These are phyloP conservation scores for Mycogone perniciosa DNA, from an alignment of 2,329 filamentous ascomycete species.

Conservation along the genomic window DNA sequence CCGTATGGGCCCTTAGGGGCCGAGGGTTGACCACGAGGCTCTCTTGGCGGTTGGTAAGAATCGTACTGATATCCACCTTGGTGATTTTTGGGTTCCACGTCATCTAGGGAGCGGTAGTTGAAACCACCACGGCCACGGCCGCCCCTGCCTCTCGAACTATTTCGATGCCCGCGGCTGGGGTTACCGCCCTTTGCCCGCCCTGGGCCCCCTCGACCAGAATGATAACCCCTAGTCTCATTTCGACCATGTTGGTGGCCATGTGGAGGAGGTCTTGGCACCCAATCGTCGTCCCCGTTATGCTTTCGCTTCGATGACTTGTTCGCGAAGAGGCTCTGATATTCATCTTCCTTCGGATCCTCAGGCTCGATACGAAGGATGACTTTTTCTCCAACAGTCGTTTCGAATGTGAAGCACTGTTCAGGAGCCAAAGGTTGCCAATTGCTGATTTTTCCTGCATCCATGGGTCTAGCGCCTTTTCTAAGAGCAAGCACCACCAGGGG, in stretches of 20 bases:
- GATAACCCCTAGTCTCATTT: conserved; percentile 36
- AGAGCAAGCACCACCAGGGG: conserved; percentile 81
- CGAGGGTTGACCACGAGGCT: conserved; percentile 15
- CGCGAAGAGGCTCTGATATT: conserved; percentile 56
- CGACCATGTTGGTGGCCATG: conserved; percentile 32
- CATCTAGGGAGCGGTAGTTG: conserved; percentile 62
- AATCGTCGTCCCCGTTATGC: conserved; percentile 44
- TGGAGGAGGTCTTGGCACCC: conserved; percentile 27
- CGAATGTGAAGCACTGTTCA: conserved; percentile 68
- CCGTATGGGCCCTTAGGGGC: conserved; percentile 9
- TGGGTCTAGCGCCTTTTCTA: conserved; percentile 65
- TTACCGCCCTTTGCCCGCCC: conserved; percentile 31
- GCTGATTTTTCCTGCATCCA: conserved; percentile 74
- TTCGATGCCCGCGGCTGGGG: conserved; percentile 31
- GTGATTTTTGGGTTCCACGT: conserved; percentile 47
- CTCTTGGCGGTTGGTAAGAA: conserved; percentile 23
- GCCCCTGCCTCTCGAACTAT: conserved; percentile 34
- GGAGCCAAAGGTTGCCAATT: conserved; percentile 73
- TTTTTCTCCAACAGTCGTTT: conserved; percentile 82
- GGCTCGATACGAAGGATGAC: conserved; percentile 73
- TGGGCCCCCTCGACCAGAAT: conserved; percentile 34
- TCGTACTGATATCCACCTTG: conserved; percentile 42
- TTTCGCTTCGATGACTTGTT: conserved; percentile 56
- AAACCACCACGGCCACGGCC: conserved; percentile 44
- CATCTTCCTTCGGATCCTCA: conserved; percentile 56